Evolutionary conservation across 1,139 yeast species (phyloP), one percentile per base, ranked within the genome.

Genomic region (Suhomyces bolitotheri): DNA sequence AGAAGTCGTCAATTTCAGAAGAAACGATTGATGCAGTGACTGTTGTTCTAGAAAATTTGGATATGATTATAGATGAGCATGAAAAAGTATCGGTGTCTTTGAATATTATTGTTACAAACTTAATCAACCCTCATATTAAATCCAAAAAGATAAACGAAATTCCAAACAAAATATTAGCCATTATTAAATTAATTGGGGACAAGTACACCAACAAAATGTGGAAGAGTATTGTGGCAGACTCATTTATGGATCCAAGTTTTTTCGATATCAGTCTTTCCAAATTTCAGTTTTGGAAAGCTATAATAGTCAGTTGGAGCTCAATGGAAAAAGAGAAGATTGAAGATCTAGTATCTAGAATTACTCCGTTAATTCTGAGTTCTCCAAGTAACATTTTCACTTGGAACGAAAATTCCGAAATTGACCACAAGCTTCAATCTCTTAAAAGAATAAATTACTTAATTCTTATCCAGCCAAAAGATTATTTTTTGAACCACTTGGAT

Each of bases 371-470:
- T 19, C 56, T 60, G 31, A 61, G 80, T 1, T 64, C 81, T 5
- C 66, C 82, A 0, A 69, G 80, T 10, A 77, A 78, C 8, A 65
- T 84, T 17, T 85, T 86, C 57, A 79, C 76, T 27, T 85, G 95
- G 90, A 80, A 80, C 44, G 95, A 87, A 43, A 56, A 52, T 43
- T 78, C 83, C 12, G 92, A 83, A 45, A 64, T 79, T 21, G 76
- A 73, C 19, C 64, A 61, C 36, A 73, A 76, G 34, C 62, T 72
- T 4, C 56, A 64, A 40, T 69, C 76, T 22, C 51, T 87, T 28
- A 76, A 73, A 39, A 69, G 90, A 35, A 65, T 88, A 2, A 64
- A 85, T 0, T 86, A 78, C 46, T 54, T 90, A 38, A 50, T 87
- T 7, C 50, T 84, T 45, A 66, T 82, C 10, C 78, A 80, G 36